Evolutionary conservation across 2,329 filamentous ascomycete species (phyloP).

Genomic region (Fusarium nelsonii): DNA sequence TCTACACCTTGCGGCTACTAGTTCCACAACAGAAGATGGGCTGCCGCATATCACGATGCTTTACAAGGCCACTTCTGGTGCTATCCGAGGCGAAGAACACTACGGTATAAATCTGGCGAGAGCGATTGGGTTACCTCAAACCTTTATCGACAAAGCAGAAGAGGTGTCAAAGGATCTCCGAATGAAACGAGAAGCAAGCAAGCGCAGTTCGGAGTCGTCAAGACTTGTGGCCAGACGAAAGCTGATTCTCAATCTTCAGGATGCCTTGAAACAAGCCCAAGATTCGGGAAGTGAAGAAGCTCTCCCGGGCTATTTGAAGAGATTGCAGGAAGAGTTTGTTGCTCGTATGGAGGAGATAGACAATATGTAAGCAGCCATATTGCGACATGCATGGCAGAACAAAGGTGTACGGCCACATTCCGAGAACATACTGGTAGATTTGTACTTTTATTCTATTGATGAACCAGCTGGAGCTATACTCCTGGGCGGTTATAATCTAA

Average conservation of each 20-base stretch:
- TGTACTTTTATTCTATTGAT: background rate
- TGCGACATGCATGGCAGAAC: too few species aligned
- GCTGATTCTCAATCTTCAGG: slow-evolving; percentile 77
- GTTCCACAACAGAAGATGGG: slow-evolving; percentile 62
- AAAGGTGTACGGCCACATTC: too few species aligned
- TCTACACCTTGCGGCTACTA: slow-evolving; percentile 81
- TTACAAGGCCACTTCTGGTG: slow-evolving; percentile 83
- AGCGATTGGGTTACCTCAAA: slow-evolving; percentile 76
- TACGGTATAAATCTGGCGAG: slow-evolving; percentile 89
- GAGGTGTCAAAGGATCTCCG: slow-evolving; percentile 73
- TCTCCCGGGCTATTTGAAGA: slow-evolving; percentile 57
- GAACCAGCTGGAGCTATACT: slow-evolving; percentile 16
- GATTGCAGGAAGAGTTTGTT: slow-evolving; percentile 78
- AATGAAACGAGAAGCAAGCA: slow-evolving; percentile 67
- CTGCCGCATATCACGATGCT: slow-evolving; percentile 81
- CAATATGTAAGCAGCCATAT: slow-evolving; percentile 21
- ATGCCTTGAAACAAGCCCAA: slow-evolving; percentile 76
- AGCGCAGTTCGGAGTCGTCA: slow-evolving; percentile 68
- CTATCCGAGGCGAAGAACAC: slow-evolving; percentile 72
- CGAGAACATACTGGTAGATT: too few species aligned
- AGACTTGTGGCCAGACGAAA: slow-evolving; percentile 75
- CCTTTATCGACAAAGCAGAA: slow-evolving; percentile 76
- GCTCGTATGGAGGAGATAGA: slow-evolving; percentile 77
- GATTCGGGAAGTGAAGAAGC: slow-evolving; percentile 72
- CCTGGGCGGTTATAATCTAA: slow-evolving; percentile 77